A percentile compares a stretch with the other conserved stretches of the same genome.
Evolutionary conservation across 768 basidiomycete genomes (phyloP).

Genomic region (Amanita pseudoporphyria): DNA sequence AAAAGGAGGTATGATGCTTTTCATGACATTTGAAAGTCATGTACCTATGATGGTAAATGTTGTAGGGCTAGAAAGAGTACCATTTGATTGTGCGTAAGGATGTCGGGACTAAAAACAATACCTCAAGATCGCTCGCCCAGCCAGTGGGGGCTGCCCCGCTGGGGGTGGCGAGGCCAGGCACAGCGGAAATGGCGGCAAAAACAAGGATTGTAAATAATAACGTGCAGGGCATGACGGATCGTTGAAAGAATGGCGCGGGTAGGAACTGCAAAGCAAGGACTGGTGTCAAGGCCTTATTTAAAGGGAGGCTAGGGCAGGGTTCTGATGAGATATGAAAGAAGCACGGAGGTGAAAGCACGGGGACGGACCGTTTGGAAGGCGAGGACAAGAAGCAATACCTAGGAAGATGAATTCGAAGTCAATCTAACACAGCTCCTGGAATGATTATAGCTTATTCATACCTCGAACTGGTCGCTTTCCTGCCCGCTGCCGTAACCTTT

Average conservation of each 20-base stretch:
- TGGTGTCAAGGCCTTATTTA: conserved; percentile 15
- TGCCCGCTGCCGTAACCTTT: background rate
- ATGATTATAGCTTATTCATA: conserved; percentile 1
- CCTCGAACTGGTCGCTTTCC: background rate
- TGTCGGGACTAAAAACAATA: conserved; percentile 9
- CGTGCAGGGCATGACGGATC: conserved; percentile 31
- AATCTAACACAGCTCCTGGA: background rate
- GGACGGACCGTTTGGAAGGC: conserved; percentile 18
- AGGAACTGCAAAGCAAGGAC: conserved; percentile 16
- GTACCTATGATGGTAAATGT: conserved; percentile 53
- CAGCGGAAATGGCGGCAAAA: conserved; percentile 29
- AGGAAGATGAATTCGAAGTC: conserved; percentile 10
- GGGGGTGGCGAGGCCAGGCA: conserved; percentile 29
- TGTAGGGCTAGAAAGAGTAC: conserved; percentile 31
- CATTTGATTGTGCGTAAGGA: conserved; percentile 4
- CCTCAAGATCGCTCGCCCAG: conserved; percentile 41
- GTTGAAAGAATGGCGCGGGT: conserved; percentile 18
- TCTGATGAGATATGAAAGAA: conserved; percentile 22
- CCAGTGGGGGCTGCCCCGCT: conserved; percentile 29
- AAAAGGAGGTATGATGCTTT: conserved; percentile 46
- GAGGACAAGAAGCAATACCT: conserved; percentile 13
- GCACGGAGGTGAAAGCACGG: conserved; percentile 22
- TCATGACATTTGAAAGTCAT: conserved; percentile 39
- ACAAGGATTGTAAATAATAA: conserved; percentile 33
- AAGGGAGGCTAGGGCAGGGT: conserved; percentile 15